Percentiles rank a stretch among this genome's conserved stretches.
Evolutionary conservation across 768 basidiomycete species (phyloP).

Genomic region (Russula earlei): DNA sequence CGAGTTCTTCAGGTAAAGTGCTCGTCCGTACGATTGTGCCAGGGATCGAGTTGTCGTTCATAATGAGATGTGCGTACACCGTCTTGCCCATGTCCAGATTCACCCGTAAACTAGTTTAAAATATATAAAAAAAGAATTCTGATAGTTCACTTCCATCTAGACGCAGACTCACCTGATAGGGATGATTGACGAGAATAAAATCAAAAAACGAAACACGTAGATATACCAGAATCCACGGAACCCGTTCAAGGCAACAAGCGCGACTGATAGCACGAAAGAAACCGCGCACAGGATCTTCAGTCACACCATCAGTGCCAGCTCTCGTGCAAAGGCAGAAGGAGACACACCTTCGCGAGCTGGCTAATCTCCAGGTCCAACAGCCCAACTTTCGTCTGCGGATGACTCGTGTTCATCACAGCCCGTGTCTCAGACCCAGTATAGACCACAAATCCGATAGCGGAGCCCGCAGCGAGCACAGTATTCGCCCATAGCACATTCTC

Average conservation of each 20-base stretch:
- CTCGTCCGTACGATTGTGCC: slow-evolving; percentile 95
- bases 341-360: slow-evolving; percentile 76
- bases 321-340: not conserved
- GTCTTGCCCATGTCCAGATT: slow-evolving; percentile 99
- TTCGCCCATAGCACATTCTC: slow-evolving; percentile 97
- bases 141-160: not conserved
- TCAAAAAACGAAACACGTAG: slow-evolving; percentile 93
- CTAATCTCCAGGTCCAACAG: slow-evolving; percentile 92
- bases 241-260: slow-evolving; percentile 90
- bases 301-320: not conserved
- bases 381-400: slow-evolving; percentile 91
- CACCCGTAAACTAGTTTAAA: slow-evolving; percentile 70
- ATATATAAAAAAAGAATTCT: not conserved
- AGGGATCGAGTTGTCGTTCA: slow-evolving; percentile 88
- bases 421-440: slow-evolving; percentile 94
- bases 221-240: slow-evolving; percentile 95
- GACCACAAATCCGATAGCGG: slow-evolving; percentile 84
- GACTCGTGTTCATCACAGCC: slow-evolving; percentile 98
- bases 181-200: slow-evolving; percentile 97
- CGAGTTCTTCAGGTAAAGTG: slow-evolving; percentile 93
- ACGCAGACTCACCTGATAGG: slow-evolving; percentile 73
- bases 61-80: slow-evolving; percentile 91
- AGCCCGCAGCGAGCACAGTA: slow-evolving; percentile 92
- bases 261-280: slow-evolving; percentile 84
- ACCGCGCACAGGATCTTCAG: slow-evolving; percentile 84